These are phyloP conservation scores for Naganishia onofrii DNA, from an alignment of 768 basidiomycete species.

Conservation along the genomic window DNA sequence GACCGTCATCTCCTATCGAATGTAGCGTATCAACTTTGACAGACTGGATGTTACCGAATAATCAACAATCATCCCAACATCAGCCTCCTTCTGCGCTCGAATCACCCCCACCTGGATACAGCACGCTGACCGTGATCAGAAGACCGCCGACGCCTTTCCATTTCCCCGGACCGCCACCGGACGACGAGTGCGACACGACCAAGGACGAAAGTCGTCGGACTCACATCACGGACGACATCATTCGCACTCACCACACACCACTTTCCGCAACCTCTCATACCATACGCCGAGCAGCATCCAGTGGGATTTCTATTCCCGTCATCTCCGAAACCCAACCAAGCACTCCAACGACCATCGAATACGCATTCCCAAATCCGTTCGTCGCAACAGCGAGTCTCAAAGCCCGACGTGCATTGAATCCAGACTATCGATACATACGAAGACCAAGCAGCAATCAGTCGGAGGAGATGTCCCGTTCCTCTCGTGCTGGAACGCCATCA, in stretches of 20 bases:
- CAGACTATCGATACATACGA: not conserved
- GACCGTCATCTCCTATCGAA: not conserved
- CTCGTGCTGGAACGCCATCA: not conserved
- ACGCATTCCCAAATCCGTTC: conserved; percentile 16
- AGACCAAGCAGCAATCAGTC: too few relatives aligned
- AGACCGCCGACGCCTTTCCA: conserved; percentile 1
- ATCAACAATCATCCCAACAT: too few relatives aligned
- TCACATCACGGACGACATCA: not conserved
- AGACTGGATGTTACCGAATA: too few relatives aligned
- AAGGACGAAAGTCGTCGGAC: too few relatives aligned
- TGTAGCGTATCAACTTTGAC: not conserved
- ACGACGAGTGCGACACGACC: not conserved
- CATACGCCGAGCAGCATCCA: not conserved
- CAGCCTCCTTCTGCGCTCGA: too few relatives aligned
- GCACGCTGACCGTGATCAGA: not conserved
- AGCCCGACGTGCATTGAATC: not conserved
- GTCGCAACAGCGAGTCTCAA: conserved; percentile 13
- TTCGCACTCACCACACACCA: too few relatives aligned
- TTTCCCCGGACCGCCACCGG: not conserved
- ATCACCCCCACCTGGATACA: too few relatives aligned
- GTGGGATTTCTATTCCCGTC: not conserved
- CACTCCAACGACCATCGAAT: conserved; percentile 6
- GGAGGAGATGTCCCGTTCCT: too few relatives aligned
- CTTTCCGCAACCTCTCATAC: too few relatives aligned
- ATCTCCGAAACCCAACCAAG: not conserved